Percentiles rank a stretch among this genome's conserved stretches.
Conservation (phyloP, 805 yeast genomes). For the Candida insectorum region DNA sequence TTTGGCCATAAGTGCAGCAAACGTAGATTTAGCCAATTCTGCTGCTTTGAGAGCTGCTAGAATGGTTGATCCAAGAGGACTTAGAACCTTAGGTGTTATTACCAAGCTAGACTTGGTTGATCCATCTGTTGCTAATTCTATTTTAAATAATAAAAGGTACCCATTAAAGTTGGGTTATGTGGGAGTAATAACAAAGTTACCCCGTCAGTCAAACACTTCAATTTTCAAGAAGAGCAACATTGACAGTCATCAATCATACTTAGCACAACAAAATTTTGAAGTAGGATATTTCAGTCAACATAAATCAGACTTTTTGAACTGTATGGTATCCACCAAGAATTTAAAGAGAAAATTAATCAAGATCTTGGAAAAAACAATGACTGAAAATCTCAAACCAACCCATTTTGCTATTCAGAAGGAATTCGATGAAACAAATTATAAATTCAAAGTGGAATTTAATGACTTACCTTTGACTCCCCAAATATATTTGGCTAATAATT, state of each 20-base stretch:
- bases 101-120: slow-evolving; percentile 91
- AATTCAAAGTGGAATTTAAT: slow-evolving; percentile 93
- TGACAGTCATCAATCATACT: slow-evolving; percentile 58
- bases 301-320: slow-evolving; percentile 55
- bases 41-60: slow-evolving; percentile 91
- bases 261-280: slow-evolving; percentile 63
- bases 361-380: slow-evolving; percentile 89
- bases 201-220: slow-evolving; percentile 27
- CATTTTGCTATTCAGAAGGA: slow-evolving; percentile 82
- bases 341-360: slow-evolving; percentile 79
- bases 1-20: slow-evolving; percentile 94
- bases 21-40: slow-evolving; percentile 95
- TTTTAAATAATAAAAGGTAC: slow-evolving; percentile 74
- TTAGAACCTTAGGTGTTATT: slow-evolving; percentile 93
- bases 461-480: slow-evolving; percentile 93
- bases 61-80: slow-evolving; percentile 87
- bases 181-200: slow-evolving; percentile 91
- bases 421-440: slow-evolving; percentile 87
- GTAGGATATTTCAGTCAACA: slow-evolving; percentile 58
- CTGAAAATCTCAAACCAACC: slow-evolving; percentile 82
- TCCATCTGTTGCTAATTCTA: slow-evolving; percentile 63
- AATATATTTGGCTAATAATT: slow-evolving; percentile 86
- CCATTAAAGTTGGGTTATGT: slow-evolving; percentile 96
- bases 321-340: slow-evolving; percentile 71
- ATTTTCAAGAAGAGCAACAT: slow-evolving; percentile 46